Evolutionary conservation across 768 basidiomycete species (phyloP), one percentile per base, ranked within the genome.

Genomic region (Hygrocybe coccinea): DNA sequence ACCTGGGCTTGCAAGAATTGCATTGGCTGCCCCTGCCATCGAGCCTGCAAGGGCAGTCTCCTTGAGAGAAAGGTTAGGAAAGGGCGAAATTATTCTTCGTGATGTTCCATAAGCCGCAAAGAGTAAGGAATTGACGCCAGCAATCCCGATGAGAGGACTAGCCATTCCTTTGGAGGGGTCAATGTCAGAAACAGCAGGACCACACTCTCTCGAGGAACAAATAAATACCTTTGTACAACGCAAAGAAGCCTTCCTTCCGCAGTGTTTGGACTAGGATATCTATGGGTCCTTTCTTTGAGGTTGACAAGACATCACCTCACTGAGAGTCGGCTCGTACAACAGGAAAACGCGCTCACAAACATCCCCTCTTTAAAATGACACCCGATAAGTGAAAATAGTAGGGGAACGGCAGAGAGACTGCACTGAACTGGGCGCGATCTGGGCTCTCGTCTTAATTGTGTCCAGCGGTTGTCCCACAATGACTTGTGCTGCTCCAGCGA

Each of bases 401-500:
- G 3, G 24, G 17, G 14, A 9, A 61, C 10, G 43, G 24, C 33
- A 56, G 19, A 53, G 57, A 22, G 56, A 19, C 29, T 29, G 25
- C 24, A 59, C 73, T 76, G 64, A 63, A 93, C 93, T 84, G 15
- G 90, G 87, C 35, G 90, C 88, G 62, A 87, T 86, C 69, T 94
- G 91, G 10, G 91, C 90, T 49, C 91, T 80, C 21, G 91, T 91
- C 76, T 93, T 93, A 68, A 93, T 70, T 0, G 91, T 93, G 65
- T 93, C 91, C 24, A 94, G 76, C 1, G 91, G 91, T 61, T 95
- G 95, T 2, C 95, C 93, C n/a, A 94, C 88, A 10, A 97, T 75
- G 11, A 98, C 95, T 64, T 98, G 95, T 0, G 91, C 86, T 1
- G 93, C 93, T n/a, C 95, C 95, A 33, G 85, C 95, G 6, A 91